Conservation (phyloP, 345 rosid species). For the Psidium friedrichsthalianum region DNA sequence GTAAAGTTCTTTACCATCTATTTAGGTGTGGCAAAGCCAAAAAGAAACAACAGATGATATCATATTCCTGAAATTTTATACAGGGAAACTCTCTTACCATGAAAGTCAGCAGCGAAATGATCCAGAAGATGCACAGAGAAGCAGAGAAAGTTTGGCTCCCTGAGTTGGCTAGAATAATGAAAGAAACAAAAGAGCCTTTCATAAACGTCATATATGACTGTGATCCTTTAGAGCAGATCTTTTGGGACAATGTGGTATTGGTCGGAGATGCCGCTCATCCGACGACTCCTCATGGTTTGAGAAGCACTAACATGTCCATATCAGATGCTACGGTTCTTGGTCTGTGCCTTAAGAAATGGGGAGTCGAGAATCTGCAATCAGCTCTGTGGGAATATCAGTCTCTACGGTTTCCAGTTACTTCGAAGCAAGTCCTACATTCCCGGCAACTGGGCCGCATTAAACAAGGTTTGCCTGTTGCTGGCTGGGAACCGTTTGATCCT, state of each 20-base stretch:
- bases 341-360: slow-evolving; percentile 48
- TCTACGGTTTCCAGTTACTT: slow-evolving; percentile 42
- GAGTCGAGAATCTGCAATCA: slow-evolving; percentile 21
- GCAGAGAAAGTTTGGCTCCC: slow-evolving; percentile 63
- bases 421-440: slow-evolving; percentile 54
- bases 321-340: slow-evolving; percentile 61
- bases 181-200: slow-evolving; percentile 70
- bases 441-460: slow-evolving; percentile 47
- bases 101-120: slow-evolving; percentile 46
- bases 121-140: slow-evolving; percentile 43
- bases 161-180: slow-evolving; percentile 46
- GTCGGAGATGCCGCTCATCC: slow-evolving; percentile 89
- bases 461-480: slow-evolving; percentile 44
- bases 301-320: slow-evolving; percentile 87
- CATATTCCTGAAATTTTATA: neutral
- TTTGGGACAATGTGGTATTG: slow-evolving; percentile 47
- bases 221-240: slow-evolving; percentile 40
- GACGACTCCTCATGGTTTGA: slow-evolving; percentile 56
- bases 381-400: slow-evolving; percentile 69
- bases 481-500: slow-evolving; percentile 20
- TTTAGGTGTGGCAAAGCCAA: neutral
- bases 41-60: neutral
- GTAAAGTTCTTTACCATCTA: neutral
- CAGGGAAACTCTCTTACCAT: slow-evolving; percentile 66
- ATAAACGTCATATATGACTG: slow-evolving; percentile 64